These are phyloP conservation scores for Coemansia sp. DNA, from an alignment of 371 early-diverging fungal genomes.

Conservation along the genomic window DNA sequence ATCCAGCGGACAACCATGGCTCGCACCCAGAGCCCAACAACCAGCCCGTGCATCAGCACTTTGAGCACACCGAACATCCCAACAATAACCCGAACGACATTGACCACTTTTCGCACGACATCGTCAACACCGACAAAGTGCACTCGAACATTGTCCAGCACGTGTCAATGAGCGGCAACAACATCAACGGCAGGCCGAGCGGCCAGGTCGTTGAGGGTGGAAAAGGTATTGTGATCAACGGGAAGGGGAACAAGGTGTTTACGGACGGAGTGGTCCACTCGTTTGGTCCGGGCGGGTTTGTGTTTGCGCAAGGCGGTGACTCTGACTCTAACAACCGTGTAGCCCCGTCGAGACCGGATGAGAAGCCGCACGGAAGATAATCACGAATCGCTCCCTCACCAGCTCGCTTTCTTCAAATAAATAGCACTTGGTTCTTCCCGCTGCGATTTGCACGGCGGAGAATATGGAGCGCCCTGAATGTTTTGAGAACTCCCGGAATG, in stretches of 20 bases:
- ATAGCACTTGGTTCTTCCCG: neutral
- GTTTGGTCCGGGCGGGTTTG: neutral
- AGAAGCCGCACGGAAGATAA: neutral
- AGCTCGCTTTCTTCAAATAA: neutral
- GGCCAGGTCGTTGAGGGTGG: conserved; percentile 15
- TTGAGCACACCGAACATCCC: conserved; percentile 38
- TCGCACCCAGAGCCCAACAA: neutral
- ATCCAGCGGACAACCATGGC: neutral
- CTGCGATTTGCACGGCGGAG: conserved; percentile 1
- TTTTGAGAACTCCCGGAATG: neutral
- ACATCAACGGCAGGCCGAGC: conserved; percentile 18
- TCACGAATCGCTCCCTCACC: neutral
- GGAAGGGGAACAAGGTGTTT: conserved; percentile 31
- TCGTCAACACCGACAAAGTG: conserved; percentile 35
- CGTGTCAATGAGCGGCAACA: conserved; percentile 28
- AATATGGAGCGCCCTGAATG: neutral
- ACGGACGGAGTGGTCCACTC: neutral
- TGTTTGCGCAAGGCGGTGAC: neutral
- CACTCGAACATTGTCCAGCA: conserved; percentile 34
- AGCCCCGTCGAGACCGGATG: neutral
- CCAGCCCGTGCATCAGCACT: conserved; percentile 17
- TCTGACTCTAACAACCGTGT: neutral
- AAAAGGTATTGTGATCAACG: conserved; percentile 24
- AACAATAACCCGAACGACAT: conserved; percentile 37
- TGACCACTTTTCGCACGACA: conserved; percentile 22